Base-by-base conservation (phyloP, 2,329 filamentous ascomycete species). In the Hymenoscyphus albidus region DNA sequence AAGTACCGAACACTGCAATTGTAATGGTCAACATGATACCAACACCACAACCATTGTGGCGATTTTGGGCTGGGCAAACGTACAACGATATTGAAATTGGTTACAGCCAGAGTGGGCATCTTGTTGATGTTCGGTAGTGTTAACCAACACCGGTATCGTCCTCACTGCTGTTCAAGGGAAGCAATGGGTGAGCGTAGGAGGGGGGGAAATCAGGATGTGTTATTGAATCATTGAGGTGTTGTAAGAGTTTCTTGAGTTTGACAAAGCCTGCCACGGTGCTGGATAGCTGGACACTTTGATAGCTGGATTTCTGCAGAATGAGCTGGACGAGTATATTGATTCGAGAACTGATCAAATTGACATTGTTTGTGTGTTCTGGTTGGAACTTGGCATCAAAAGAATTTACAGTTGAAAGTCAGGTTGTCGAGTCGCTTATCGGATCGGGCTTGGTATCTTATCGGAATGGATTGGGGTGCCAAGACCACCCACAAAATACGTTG, bases 1-100 rank as follows among this genome's bases (percentile, higher is more conserved):
- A 13, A 96, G 78, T 7, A 91, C 85, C 62, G 90, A 88, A 63
- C 74, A 74, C 64, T 65, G 31, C 32, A 35, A 35, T 35, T 42
- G 40, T 62, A 22, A 59, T 22, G 18, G 31, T 39, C 58, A 63
- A 57, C 42, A 51, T 32, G n/a, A 14, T 12, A n/a, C 1, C 27
- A 16, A 16, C 14, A 59, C 14, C 14, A 18, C 35, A 6, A 10
- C 35, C 35, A 38, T 22, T 12, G 5, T 39, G 13, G 32, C 44
- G 39, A 3, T 18, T 42, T 22, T 16, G 18, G 31, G 18, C 5
- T 12, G 18, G 22, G 14, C 48, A 38, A 18, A 58, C 63, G 3
- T 59, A 65, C 64, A 54, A 84, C 80, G n/a, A 84, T 77, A 69
- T 85, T 85, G 64, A 85, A 78, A 68, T 84, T 81, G 58, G 79